These are phyloP conservation scores for Aspergillus sclerotioniger DNA, from an alignment of 495 filamentous ascomycete species.

Conservation along the genomic window DNA sequence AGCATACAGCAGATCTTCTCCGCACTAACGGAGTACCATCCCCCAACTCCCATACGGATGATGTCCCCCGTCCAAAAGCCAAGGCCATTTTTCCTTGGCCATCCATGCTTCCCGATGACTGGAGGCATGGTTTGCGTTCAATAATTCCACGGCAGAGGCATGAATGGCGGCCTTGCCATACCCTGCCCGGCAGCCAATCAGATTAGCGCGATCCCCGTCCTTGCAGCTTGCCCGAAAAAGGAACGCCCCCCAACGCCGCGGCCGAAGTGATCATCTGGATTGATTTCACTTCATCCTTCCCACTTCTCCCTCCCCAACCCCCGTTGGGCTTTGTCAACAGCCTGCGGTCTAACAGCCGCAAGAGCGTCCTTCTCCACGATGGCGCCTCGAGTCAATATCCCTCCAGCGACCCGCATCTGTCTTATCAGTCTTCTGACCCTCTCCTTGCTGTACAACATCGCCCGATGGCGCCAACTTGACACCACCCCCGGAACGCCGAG, in stretches of 20 bases:
- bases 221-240: constrained; percentile 5
- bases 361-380: constrained; percentile 44
- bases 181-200: constrained; percentile 12
- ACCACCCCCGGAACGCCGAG: constrained; percentile 45
- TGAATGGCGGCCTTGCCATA: neutral
- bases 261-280: constrained; percentile 5
- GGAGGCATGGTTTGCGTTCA: neutral
- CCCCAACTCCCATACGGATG: neutral
- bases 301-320: constrained; percentile 11
- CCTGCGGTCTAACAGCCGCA: constrained; percentile 36
- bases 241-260: neutral
- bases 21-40: neutral
- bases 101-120: neutral
- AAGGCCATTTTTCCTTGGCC: neutral
- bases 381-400: constrained; percentile 86
- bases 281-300: constrained; percentile 2
- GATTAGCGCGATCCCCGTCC: constrained; percentile 9
- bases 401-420: constrained; percentile 80
- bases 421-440: constrained; percentile 71
- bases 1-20: neutral
- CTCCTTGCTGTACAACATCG: constrained; percentile 75
- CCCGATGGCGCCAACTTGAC: constrained; percentile 60
- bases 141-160: neutral
- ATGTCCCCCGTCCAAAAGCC: neutral
- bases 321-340: constrained; percentile 19